Conservation (phyloP, 75 land plant species). For the Picea glauca region DNA sequence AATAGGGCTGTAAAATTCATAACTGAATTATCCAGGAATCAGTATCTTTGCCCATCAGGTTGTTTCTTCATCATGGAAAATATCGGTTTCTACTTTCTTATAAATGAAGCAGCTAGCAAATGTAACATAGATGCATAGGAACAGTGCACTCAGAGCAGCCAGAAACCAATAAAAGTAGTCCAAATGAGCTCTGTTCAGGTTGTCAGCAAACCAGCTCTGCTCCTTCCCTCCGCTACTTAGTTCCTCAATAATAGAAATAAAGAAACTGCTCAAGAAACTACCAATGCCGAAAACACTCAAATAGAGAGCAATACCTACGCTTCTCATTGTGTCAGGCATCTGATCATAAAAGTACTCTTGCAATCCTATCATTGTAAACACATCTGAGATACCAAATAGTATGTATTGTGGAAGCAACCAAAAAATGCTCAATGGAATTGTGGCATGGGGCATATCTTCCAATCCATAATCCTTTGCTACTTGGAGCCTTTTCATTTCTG, state of each 20-base stretch:
- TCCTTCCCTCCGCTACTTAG: slow-evolving; percentile 19
- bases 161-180: slow-evolving; percentile 57
- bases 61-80: background rate
- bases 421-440: slow-evolving; percentile 56
- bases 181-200: slow-evolving; percentile 43
- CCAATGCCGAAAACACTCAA: slow-evolving; percentile 48
- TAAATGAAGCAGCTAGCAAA: background rate
- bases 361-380: slow-evolving; percentile 38
- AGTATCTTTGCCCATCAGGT: background rate
- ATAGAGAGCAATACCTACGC: slow-evolving; percentile 54
- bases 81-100: background rate
- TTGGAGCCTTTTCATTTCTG: slow-evolving; percentile 40
- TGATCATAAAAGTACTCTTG: slow-evolving; percentile 61
- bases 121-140: slow-evolving; percentile 10
- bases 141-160: slow-evolving; percentile 27
- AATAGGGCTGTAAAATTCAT: background rate
- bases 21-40: background rate
- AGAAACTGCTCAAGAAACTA: slow-evolving; percentile 42
- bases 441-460: slow-evolving; percentile 19
- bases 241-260: slow-evolving; percentile 37
- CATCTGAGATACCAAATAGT: slow-evolving; percentile 31
- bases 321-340: slow-evolving; percentile 48
- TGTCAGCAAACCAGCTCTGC: slow-evolving; percentile 44
- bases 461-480: slow-evolving; percentile 37
- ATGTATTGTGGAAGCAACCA: slow-evolving; percentile 65